Conservation (phyloP, 2,329 filamentous ascomycete species). For the Fusarium sterilihyphosum region DNA sequence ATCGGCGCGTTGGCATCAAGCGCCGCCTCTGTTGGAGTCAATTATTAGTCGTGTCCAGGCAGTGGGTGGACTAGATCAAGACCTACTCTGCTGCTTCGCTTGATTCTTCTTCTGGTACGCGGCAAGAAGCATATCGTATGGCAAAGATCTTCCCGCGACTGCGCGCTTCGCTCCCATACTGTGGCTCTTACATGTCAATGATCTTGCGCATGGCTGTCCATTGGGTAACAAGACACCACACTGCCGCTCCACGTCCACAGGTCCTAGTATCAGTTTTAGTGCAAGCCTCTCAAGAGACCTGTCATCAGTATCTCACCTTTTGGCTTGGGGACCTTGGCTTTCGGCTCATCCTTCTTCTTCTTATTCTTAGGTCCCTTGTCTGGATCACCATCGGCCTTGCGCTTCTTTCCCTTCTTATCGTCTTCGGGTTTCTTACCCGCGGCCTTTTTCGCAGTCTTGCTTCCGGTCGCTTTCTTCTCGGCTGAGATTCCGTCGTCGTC, state of each 20-base stretch:
- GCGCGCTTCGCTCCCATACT: conserved; percentile 94
- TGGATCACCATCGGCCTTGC: conserved; percentile 78
- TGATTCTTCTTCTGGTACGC: conserved; percentile 98
- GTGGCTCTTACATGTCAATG: conserved; percentile 92
- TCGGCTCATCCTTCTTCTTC: conserved; percentile 95
- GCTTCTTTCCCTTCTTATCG: conserved; percentile 78
- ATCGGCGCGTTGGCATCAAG: conserved; percentile 93
- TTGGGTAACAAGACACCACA: conserved; percentile 89
- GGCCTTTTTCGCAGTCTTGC: conserved; percentile 67
- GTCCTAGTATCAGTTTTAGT: conserved; percentile 59
- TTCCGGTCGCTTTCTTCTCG: conserved; percentile 54
- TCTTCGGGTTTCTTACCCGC: conserved; percentile 74
- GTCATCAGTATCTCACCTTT: conserved; percentile 65
- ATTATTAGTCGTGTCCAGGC: conserved; percentile 15
- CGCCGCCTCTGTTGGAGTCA: conserved; percentile 71
- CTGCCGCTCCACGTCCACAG: conserved; percentile 93
- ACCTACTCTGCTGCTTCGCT: conserved; percentile 93
- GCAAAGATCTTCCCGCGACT: conserved; percentile 85
- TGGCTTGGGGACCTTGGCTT: conserved; percentile 82
- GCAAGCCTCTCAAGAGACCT: not conserved
- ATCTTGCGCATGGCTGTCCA: conserved; percentile 86
- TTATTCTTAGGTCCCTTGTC: conserved; percentile 87
- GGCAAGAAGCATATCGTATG: conserved; percentile 90
- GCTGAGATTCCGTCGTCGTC: conserved; percentile 55
- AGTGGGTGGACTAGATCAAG: not conserved